Base-by-base conservation (phyloP, 768 basidiomycete genomes). In the Xerocomellus amylosporus region DNA sequence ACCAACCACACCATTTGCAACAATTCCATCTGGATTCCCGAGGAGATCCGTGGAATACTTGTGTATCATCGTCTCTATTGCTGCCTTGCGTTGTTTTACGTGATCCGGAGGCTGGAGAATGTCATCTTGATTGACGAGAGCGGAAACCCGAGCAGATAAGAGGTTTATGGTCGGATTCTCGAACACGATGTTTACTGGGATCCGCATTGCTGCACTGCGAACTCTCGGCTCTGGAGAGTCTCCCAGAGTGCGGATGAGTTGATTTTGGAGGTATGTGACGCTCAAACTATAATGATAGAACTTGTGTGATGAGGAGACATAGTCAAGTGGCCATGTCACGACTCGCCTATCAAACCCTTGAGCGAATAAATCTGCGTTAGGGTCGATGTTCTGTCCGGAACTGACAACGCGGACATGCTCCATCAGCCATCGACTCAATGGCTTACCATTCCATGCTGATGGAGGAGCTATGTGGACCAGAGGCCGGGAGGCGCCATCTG, bases 281-380 rank as follows among this genome's bases (percentile, higher is more conserved):
- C 59, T 67, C 46, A 73, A 56, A 51, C 71, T 73, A 44, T 1
- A 5, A 15, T 60, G 36, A 66, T 24, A 24, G 24, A 24, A 24
- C 24, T 24, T 24, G 24, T 24, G 24, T 24, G 24, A 24, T 24
- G 2, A 24, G 24, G 24, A 24, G 24, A 4, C 24, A 24, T 4
- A 24, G 24, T 4, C 4, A 24, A 24, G 24, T 24, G 4, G 22
- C n/a, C n/a, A 15, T 19, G 24, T 4, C 34, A 14, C 7, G 8
- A n/a, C 6, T 13, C 26, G 73, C 74, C 74, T 75, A 43, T 75
- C 73, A 33, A 74, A 74, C 2, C 73, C 72, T 48, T 75, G 73
- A 12, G 65, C 60, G 43, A 69, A 70, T 2, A 74, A 22, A 34
- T 75, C 72, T 2, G 43, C 49, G 2, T 17, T 9, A 0, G 61